Evolutionary conservation across 805 yeast species (phyloP).

Genomic region (Brettanomyces nanus): DNA sequence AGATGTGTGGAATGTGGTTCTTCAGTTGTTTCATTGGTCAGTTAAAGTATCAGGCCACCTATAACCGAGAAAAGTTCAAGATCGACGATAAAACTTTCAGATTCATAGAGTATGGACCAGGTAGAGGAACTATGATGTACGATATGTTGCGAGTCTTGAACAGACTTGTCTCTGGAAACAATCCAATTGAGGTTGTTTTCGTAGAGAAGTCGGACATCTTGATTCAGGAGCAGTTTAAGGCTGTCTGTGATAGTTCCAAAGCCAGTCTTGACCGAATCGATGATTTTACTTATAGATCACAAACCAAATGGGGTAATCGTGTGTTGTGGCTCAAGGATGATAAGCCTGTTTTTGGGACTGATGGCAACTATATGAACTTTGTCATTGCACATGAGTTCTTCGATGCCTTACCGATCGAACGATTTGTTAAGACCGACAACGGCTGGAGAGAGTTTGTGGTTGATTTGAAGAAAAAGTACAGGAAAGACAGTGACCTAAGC

Average conservation of each 20-base stretch:
- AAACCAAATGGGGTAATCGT: constrained; percentile 42
- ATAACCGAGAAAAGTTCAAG: constrained; percentile 13
- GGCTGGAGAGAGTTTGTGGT: constrained; percentile 81
- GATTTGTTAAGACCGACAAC: constrained; percentile 48
- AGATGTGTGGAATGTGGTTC: constrained; percentile 71
- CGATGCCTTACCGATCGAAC: constrained; percentile 76
- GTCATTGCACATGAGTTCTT: constrained; percentile 80
- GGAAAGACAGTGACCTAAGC: constrained; percentile 11
- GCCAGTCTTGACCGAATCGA: constrained; percentile 17
- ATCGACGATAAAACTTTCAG: constrained; percentile 30
- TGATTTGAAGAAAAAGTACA: constrained; percentile 32
- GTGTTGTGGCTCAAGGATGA: constrained; percentile 51
- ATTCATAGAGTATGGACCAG: constrained; percentile 78
- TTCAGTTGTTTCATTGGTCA: constrained; percentile 51
- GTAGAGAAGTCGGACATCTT: constrained; percentile 69
- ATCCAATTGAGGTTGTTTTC: constrained; percentile 39
- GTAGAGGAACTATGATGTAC: constrained; percentile 68
- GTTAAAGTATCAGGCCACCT: constrained; percentile 32
- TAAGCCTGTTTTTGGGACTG: constrained; percentile 35
- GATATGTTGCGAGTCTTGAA: constrained; percentile 49
- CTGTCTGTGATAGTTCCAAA: constrained; percentile 33
- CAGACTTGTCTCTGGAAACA: constrained; percentile 26
- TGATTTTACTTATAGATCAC: constrained; percentile 29
- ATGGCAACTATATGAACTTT: constrained; percentile 38
- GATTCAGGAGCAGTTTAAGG: constrained; percentile 44